These are phyloP conservation scores for Pseudocercospora vitis DNA, from an alignment of 2,329 filamentous ascomycete genomes.

Conservation along the genomic window DNA sequence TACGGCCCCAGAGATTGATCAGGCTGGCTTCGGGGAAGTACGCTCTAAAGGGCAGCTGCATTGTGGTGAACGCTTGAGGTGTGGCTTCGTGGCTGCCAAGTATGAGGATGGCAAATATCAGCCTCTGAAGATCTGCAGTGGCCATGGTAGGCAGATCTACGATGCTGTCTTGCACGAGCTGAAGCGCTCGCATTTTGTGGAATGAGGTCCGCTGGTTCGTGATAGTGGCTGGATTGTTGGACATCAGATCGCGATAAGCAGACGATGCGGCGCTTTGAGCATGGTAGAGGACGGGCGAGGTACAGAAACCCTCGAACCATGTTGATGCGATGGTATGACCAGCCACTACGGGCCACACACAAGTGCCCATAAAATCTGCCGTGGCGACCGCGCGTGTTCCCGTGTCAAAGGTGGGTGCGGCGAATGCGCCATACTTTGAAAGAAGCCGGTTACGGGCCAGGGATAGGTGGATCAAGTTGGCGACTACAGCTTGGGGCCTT, in stretches of 20 bases:
- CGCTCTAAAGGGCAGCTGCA: conserved; percentile 1
- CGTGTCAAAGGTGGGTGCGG: neutral
- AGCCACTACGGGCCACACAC: conserved; percentile 5
- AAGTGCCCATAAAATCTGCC: neutral
- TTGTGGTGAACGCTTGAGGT: neutral
- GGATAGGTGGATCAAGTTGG: neutral
- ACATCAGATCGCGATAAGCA: conserved; percentile 5
- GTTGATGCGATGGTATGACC: neutral
- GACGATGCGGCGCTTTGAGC: conserved; percentile 1
- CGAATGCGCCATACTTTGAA: neutral
- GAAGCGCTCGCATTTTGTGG: neutral
- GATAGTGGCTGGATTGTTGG: neutral
- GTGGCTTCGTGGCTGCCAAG: neutral
- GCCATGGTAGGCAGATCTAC: neutral
- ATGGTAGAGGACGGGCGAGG: conserved; percentile 1
- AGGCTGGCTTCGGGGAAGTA: neutral
- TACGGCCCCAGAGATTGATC: conserved; percentile 1
- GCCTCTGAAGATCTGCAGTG: neutral
- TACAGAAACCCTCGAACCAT: conserved; percentile 15
- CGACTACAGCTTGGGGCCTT: neutral
- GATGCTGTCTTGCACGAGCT: neutral
- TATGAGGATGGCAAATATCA: conserved; percentile 6
- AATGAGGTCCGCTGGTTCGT: neutral
- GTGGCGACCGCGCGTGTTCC: neutral
- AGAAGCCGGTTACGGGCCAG: neutral